Evolutionary conservation across 2,329 filamentous ascomycete species (phyloP).

Genomic region (Diaporthe ampelina): DNA sequence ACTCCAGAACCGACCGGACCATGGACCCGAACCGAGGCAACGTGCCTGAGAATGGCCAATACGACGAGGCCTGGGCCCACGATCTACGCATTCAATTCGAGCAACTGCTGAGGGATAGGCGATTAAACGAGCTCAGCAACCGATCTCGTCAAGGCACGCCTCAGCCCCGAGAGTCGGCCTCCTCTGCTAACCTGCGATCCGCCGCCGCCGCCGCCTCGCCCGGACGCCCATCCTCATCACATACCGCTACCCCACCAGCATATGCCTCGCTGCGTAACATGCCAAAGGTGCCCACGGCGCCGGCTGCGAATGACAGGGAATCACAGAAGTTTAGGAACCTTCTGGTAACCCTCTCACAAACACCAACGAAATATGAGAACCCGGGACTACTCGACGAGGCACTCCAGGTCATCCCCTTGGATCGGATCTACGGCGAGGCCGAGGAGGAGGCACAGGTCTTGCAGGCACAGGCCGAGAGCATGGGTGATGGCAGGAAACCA

Average conservation of each 20-base stretch:
- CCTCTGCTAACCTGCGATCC: conserved; percentile 62
- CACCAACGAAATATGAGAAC: conserved; percentile 95
- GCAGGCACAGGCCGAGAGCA: conserved; percentile 87
- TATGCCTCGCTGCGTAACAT: conserved; percentile 65
- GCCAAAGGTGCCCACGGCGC: conserved; percentile 77
- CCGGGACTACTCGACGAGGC: conserved; percentile 95
- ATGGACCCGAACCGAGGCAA: conserved; percentile 49
- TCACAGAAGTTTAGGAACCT: conserved; percentile 85
- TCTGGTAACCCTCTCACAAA: conserved; percentile 86
- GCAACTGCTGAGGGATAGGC: conserved; percentile 85
- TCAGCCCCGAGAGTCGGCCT: conserved; percentile 64
- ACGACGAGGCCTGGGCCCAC: conserved; percentile 81
- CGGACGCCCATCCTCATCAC: conserved; percentile 63
- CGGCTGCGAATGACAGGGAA: conserved; percentile 72
- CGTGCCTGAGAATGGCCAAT: conserved; percentile 53
- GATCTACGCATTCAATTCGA: conserved; percentile 89
- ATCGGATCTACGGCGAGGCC: conserved; percentile 92
- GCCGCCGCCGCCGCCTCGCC: conserved; percentile 53
- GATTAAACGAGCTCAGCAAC: conserved; percentile 85
- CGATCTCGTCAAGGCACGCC: conserved; percentile 72
- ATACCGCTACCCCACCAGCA: conserved; percentile 59
- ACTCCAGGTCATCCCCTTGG: conserved; percentile 85
- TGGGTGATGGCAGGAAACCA: conserved; percentile 83
- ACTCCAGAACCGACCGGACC: conserved; percentile 43
- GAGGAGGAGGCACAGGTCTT: conserved; percentile 93